Percentiles rank a stretch among this genome's conserved stretches.
phyloP scores from a whole-genome alignment of 2,329 filamentous ascomycete genomes.

The Penicillium janthinellum region DNA sequence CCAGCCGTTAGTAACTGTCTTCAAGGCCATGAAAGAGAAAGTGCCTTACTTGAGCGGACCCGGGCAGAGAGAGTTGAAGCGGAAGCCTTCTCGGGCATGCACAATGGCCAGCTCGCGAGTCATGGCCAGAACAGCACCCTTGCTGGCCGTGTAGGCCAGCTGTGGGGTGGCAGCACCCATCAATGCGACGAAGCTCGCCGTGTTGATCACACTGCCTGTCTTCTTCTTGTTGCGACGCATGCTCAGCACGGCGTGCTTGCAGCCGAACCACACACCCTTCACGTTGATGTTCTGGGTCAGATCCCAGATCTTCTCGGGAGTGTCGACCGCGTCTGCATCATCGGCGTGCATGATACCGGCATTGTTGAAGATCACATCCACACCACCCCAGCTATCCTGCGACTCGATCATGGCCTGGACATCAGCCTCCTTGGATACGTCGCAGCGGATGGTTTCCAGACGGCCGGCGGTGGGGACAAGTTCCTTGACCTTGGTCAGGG shows the following conservation, averaged over 20 bases:
- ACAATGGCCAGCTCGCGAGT: slow-evolving; percentile 90
- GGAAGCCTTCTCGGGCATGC: slow-evolving; percentile 83
- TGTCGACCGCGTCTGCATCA: slow-evolving; percentile 78
- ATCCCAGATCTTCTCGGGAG: slow-evolving; percentile 90
- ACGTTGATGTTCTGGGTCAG: slow-evolving; percentile 93
- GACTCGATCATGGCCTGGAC: slow-evolving; percentile 73
- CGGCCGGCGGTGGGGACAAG: slow-evolving; percentile 57
- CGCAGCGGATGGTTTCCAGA: slow-evolving; percentile 46
- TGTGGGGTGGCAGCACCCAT: slow-evolving; percentile 87
- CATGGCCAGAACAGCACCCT: slow-evolving; percentile 87
- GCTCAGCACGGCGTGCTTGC: slow-evolving; percentile 85
- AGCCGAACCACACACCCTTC: slow-evolving; percentile 96
- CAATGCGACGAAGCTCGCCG: slow-evolving; percentile 82
- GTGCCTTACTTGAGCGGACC: slow-evolving; percentile 73
- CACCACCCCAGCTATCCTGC: slow-evolving; percentile 80
- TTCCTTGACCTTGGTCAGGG: slow-evolving; percentile 72
- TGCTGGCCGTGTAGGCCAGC: slow-evolving; percentile 89
- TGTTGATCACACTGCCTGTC: slow-evolving; percentile 85
- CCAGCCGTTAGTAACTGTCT: background rate
- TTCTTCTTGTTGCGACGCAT: slow-evolving; percentile 79
- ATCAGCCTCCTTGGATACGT: slow-evolving; percentile 83
- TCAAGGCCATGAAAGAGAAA: background rate
- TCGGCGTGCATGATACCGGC: slow-evolving; percentile 93
- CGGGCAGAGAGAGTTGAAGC: slow-evolving; percentile 89
- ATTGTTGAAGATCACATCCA: slow-evolving; percentile 96